A percentile compares a stretch with the other conserved stretches of the same genome.
These are phyloP conservation scores for Gremmenia infestans DNA, from an alignment of 2,329 filamentous ascomycete genomes.

Conservation along the genomic window DNA sequence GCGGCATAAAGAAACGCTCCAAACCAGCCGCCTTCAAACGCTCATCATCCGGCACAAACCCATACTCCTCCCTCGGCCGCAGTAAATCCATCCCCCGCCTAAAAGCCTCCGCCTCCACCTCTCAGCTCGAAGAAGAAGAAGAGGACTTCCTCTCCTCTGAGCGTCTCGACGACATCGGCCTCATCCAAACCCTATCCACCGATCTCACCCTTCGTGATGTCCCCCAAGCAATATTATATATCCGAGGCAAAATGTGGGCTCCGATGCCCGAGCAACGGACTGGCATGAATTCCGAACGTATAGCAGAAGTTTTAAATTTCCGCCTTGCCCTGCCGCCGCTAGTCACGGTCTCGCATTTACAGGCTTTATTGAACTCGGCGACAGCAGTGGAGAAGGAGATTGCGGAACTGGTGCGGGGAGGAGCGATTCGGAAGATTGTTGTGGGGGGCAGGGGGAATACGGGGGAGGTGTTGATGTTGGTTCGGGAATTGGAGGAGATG, in stretches of 20 bases:
- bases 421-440: constrained; percentile 55
- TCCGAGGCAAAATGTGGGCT: constrained; percentile 58
- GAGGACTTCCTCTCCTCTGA: constrained; percentile 37
- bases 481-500: constrained; percentile 49
- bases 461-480: constrained; percentile 61
- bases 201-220: constrained; percentile 56
- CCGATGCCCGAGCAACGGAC: constrained; percentile 51
- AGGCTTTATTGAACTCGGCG: constrained; percentile 56
- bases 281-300: constrained; percentile 60
- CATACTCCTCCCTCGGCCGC: constrained; percentile 27
- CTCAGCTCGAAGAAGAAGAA: constrained; percentile 19
- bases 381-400: constrained; percentile 65
- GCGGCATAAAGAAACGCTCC: constrained; percentile 28
- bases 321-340: constrained; percentile 56
- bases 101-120: constrained; percentile 9
- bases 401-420: constrained; percentile 52
- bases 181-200: constrained; percentile 48
- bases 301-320: constrained; percentile 59
- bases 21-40: constrained; percentile 27
- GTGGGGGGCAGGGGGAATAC: constrained; percentile 53
- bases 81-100: constrained; percentile 25
- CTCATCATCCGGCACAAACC: constrained; percentile 19
- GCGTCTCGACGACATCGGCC: constrained; percentile 56
- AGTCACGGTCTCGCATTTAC: constrained; percentile 61
- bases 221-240: constrained; percentile 59